Percentiles rank a stretch among this genome's conserved stretches.
Evolutionary conservation across 768 basidiomycete species (phyloP).

Genomic region (Phylloporus arenicola): DNA sequence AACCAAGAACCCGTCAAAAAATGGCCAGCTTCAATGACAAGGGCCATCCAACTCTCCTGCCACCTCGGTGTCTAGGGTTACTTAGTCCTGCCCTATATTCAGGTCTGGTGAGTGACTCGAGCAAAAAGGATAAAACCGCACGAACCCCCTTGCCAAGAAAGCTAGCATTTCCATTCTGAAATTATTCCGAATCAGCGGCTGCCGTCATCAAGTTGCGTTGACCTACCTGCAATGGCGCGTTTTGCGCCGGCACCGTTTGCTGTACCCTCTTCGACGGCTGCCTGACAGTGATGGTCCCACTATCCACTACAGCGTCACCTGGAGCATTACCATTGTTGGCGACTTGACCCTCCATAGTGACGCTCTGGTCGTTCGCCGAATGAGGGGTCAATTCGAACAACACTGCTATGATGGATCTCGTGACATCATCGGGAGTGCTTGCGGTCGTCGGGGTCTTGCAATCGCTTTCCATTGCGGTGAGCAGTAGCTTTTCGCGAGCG

Average conservation of each 20-base stretch:
- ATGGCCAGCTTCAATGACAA: background rate
- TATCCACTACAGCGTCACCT: background rate
- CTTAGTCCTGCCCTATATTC: background rate
- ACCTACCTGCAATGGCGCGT: background rate
- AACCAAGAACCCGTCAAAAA: background rate
- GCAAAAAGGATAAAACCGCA: background rate
- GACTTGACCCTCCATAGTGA: slow-evolving; percentile 6
- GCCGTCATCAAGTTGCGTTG: background rate
- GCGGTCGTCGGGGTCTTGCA: slow-evolving; percentile 25
- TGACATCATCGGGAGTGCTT: slow-evolving; percentile 20
- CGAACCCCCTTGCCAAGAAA: slow-evolving; percentile 1
- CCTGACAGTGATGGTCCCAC: background rate
- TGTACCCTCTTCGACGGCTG: background rate
- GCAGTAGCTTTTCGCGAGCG: slow-evolving; percentile 44
- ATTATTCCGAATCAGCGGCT: background rate
- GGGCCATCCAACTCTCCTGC: background rate
- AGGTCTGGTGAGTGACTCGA: background rate
- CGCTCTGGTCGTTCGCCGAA: slow-evolving; percentile 1
- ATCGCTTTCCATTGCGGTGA: slow-evolving; percentile 31
- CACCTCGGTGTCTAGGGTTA: background rate
- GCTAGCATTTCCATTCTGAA: background rate
- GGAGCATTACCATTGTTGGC: background rate
- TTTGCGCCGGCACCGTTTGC: background rate
- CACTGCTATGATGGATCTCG: slow-evolving; percentile 27
- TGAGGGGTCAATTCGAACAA: slow-evolving; percentile 27